These are phyloP conservation scores for Trichosanthes truncata DNA, from an alignment of 306 rosid genomes.

Conservation along the genomic window DNA sequence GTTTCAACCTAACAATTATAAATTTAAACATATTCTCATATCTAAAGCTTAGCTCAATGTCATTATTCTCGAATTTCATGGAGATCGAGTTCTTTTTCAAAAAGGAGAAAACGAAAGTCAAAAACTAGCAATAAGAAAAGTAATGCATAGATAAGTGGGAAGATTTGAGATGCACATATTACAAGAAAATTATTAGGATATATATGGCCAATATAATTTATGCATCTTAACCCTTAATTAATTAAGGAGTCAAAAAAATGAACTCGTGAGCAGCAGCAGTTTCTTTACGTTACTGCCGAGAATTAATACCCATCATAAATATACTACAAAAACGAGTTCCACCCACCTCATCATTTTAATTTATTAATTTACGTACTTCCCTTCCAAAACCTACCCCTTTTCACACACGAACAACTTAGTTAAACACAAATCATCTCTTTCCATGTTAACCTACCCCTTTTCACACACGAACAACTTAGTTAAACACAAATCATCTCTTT, in stretches of 20 bases:
- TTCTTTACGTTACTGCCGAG: background rate
- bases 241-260: background rate
- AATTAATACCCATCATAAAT: background rate
- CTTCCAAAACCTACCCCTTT: conserved; percentile 28
- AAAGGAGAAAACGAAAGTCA: background rate
- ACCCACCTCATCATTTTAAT: background rate
- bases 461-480: too few species aligned
- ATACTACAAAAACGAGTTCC: background rate
- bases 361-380: background rate
- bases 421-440: too few species aligned
- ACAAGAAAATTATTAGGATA: background rate
- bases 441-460: too few species aligned
- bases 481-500: too few species aligned
- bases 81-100: background rate
- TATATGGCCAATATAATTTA: background rate
- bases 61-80: background rate
- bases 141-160: background rate
- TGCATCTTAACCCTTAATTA: background rate
- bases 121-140: background rate
- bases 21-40: background rate
- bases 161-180: conserved; percentile 5
- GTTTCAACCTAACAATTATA: background rate
- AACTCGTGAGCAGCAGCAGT: background rate
- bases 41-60: background rate
- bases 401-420: too few species aligned